phyloP scores from a whole-genome alignment of 2,329 filamentous ascomycete genomes.

The Venturia effusa region DNA sequence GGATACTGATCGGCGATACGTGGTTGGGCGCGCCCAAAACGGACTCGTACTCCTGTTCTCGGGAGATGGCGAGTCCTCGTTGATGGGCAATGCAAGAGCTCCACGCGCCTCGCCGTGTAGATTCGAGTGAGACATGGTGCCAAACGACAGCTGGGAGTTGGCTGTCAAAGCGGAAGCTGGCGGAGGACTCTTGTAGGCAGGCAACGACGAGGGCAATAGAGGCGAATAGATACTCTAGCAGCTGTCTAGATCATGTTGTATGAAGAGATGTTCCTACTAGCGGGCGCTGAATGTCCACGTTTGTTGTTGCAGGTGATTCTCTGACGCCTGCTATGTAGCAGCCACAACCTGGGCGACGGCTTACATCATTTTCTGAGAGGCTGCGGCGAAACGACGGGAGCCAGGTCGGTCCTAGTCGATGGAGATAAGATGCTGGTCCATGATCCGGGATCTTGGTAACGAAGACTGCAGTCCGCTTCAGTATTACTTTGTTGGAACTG shows the following conservation, averaged over 20 bases:
- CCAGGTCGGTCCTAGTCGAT: background rate
- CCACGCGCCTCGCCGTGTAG: constrained; percentile 7
- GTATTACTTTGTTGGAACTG: background rate
- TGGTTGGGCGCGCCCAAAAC: constrained; percentile 5
- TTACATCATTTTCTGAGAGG: background rate
- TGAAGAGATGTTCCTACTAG: background rate
- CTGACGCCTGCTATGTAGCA: background rate
- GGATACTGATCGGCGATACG: constrained; percentile 7
- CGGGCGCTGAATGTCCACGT: background rate
- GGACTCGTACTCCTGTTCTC: background rate
- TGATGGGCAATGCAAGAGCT: constrained; percentile 8
- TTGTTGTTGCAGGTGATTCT: background rate
- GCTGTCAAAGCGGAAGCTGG: background rate
- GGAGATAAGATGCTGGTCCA: background rate
- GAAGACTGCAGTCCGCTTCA: background rate
- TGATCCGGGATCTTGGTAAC: background rate
- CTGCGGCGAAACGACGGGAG: background rate
- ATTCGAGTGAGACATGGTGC: background rate
- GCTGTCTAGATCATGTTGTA: background rate
- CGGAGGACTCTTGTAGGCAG: background rate
- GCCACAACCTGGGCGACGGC: background rate
- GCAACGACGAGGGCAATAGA: background rate
- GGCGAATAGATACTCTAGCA: background rate
- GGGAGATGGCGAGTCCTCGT: constrained; percentile 7
- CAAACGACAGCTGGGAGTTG: background rate